Conservation (phyloP, 1,284 basidiomycete genomes). For the Puccinia sorghi region DNA sequence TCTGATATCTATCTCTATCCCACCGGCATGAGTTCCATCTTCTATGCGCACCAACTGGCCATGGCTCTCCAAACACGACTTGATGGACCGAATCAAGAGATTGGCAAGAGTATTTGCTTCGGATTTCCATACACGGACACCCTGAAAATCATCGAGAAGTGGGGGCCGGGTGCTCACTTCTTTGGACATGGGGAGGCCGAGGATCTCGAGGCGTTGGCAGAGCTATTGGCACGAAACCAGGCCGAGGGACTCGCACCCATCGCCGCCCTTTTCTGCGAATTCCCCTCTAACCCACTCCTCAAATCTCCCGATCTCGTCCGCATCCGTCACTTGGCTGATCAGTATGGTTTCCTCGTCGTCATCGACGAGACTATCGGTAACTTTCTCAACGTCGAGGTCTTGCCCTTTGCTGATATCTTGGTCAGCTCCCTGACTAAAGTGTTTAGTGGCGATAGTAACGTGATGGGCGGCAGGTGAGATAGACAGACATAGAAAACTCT, state of each 20-base stretch:
- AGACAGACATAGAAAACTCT: conserved; percentile 9
- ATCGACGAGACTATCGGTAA: conserved; percentile 97
- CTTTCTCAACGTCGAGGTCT: conserved; percentile 90
- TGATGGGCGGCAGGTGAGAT: conserved; percentile 89
- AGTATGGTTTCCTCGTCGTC: conserved; percentile 82
- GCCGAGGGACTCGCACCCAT: conserved; percentile 58
- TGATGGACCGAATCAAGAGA: background rate
- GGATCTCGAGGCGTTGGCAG: conserved; percentile 75
- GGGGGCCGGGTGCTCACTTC: conserved; percentile 93
- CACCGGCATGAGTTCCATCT: conserved; percentile 32
- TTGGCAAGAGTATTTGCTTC: conserved; percentile 54
- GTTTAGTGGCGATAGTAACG: conserved; percentile 91
- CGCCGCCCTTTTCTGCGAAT: conserved; percentile 70
- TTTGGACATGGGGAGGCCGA: conserved; percentile 76
- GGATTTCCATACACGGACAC: conserved; percentile 98
- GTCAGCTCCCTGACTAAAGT: conserved; percentile 92
- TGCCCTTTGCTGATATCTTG: conserved; percentile 87
- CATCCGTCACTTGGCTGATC: conserved; percentile 78
- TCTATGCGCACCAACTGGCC: conserved; percentile 30
- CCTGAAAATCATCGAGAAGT: conserved; percentile 93
- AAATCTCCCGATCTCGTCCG: conserved; percentile 77
- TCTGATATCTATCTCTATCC: conserved; percentile 59
- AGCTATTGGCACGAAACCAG: conserved; percentile 64
- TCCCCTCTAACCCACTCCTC: conserved; percentile 91
- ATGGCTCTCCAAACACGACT: conserved; percentile 11